These are phyloP conservation scores for Magnaporthiopsis rhizophila DNA, from an alignment of 2,329 filamentous ascomycete species.

Conservation along the genomic window DNA sequence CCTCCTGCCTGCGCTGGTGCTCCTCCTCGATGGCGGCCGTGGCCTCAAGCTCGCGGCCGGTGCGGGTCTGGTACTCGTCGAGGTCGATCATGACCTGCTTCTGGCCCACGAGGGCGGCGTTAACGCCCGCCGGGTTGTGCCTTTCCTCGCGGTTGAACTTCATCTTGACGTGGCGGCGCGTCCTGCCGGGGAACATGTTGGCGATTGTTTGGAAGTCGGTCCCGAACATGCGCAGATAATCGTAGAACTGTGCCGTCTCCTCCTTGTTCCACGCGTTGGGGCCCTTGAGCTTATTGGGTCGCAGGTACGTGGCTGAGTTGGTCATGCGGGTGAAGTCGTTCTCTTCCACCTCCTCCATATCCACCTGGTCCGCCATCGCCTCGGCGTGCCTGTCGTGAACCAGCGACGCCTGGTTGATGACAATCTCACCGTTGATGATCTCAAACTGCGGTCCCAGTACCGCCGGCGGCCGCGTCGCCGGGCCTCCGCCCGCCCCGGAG, in stretches of 20 bases:
- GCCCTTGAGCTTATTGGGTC: constrained; percentile 52
- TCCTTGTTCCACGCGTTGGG: constrained; percentile 62
- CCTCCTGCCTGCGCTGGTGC: constrained; percentile 30
- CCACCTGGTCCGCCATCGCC: constrained; percentile 41
- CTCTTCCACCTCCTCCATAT: constrained; percentile 61
- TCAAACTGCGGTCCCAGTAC: constrained; percentile 46
- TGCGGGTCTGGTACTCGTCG: constrained; percentile 50
- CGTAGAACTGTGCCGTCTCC: constrained; percentile 69
- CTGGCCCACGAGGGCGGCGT: constrained; percentile 52
- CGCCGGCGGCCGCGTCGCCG: constrained; percentile 15
- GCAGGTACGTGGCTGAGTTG: constrained; percentile 60
- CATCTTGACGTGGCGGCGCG: constrained; percentile 66
- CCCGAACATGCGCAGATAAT: constrained; percentile 66
- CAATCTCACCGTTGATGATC: constrained; percentile 64
- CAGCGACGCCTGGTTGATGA: constrained; percentile 60
- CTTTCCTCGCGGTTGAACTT: constrained; percentile 79
- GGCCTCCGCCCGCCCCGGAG: background rate
- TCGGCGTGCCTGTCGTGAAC: constrained; percentile 61
- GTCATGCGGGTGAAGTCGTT: constrained; percentile 69
- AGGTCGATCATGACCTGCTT: constrained; percentile 51
- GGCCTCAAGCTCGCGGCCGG: constrained; percentile 44
- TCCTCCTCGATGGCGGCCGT: constrained; percentile 50
- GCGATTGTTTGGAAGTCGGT: constrained; percentile 78
- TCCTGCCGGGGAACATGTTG: constrained; percentile 65
- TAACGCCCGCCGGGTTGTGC: constrained; percentile 54